phyloP scores from a whole-genome alignment of 208 protist genomes.

The Trypanosoma grayi region DNA sequence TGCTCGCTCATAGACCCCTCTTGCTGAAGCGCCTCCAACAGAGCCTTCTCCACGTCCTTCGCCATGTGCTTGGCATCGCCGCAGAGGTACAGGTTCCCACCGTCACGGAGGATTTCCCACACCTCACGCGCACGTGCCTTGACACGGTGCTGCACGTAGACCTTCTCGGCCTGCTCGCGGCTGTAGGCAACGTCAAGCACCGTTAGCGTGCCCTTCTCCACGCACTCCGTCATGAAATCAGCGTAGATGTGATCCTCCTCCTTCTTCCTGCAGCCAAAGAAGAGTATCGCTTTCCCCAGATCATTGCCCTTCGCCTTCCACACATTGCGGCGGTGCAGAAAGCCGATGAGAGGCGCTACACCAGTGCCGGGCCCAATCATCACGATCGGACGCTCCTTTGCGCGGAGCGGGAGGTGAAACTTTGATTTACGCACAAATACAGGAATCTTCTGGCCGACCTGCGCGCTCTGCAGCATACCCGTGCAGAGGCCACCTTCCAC shows the following conservation, averaged over 20 bases:
- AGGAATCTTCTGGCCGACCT: constrained; percentile 62
- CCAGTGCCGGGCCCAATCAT: constrained; percentile 97
- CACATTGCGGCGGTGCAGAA: constrained; percentile 87
- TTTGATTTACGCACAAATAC: constrained; percentile 93
- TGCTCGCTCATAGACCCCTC: constrained; percentile 45
- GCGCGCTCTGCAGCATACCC: constrained; percentile 71
- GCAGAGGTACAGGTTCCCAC: constrained; percentile 90
- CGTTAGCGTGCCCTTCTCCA: constrained; percentile 62
- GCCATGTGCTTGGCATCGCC: constrained; percentile 92
- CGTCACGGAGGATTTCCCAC: constrained; percentile 63
- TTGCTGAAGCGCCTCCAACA: constrained; percentile 49
- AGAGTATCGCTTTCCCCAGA: constrained; percentile 75
- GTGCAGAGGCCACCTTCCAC: constrained; percentile 92
- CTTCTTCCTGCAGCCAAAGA: constrained; percentile 88
- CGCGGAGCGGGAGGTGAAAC: constrained; percentile 87
- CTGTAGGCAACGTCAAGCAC: constrained; percentile 82
- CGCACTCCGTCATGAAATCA: constrained; percentile 57
- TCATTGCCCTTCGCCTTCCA: constrained; percentile 71
- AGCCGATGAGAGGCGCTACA: constrained; percentile 94
- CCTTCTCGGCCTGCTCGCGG: constrained; percentile 70
- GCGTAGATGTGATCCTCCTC: constrained; percentile 85
- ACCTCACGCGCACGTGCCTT: constrained; percentile 49
- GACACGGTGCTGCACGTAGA: constrained; percentile 93
- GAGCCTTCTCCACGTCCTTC: constrained; percentile 78
- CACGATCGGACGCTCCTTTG: constrained; percentile 81